phyloP scores from a whole-genome alignment of 78 protist species.

The Cavenderia fasciculata region DNA sequence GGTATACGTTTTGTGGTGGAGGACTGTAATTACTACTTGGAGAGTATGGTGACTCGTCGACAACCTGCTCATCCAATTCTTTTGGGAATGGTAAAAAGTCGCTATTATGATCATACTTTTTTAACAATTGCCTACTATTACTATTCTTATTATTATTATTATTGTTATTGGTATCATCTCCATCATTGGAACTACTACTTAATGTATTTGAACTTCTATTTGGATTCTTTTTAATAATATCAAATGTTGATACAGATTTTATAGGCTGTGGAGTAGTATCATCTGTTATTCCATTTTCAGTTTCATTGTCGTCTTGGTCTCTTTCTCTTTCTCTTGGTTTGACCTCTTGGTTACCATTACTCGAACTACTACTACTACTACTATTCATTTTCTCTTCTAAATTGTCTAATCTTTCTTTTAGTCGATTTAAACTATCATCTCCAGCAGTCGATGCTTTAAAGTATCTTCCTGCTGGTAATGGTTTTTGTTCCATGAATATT shows the following conservation, averaged over 20 bases:
- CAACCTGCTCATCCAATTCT: too few species aligned
- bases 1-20: too few species aligned
- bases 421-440: neutral
- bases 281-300: neutral
- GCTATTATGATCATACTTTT: too few species aligned
- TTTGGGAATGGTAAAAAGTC: too few species aligned
- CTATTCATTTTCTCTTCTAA: neutral
- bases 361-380: neutral
- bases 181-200: neutral
- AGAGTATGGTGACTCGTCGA: too few species aligned
- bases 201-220: neutral
- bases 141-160: neutral
- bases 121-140: neutral
- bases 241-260: constrained; percentile 1
- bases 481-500: neutral
- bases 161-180: neutral
- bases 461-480: neutral
- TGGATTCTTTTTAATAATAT: constrained; percentile 22
- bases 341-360: neutral
- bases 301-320: neutral
- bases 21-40: too few species aligned
- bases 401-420: too few species aligned
- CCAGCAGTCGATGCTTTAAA: neutral
- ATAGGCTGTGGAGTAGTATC: neutral
- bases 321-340: neutral